Evolutionary conservation across 768 basidiomycete species (phyloP).

Genomic region (Ramaria rubella): DNA sequence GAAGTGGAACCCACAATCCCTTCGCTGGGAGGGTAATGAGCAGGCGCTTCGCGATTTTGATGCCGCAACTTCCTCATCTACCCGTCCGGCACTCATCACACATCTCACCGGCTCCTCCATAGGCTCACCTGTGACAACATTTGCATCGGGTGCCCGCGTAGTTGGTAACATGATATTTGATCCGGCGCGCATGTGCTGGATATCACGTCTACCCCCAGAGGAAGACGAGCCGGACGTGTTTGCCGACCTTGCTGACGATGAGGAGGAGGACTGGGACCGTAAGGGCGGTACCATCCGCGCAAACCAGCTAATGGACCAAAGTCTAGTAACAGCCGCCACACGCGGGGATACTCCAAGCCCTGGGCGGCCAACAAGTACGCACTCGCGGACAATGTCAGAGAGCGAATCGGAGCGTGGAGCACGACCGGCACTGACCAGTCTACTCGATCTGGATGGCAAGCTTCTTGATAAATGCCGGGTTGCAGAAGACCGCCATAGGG

Average conservation of each 20-base stretch:
- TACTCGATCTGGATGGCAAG: slow-evolving; percentile 68
- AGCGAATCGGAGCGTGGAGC: slow-evolving; percentile 76
- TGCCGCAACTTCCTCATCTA: slow-evolving; percentile 65
- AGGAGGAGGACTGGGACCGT: slow-evolving; percentile 63
- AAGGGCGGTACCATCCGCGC: slow-evolving; percentile 79
- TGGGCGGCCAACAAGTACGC: slow-evolving; percentile 32
- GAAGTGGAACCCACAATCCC: slow-evolving; percentile 89
- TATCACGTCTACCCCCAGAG: slow-evolving; percentile 76
- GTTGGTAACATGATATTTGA: slow-evolving; percentile 99
- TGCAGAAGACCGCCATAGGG: slow-evolving; percentile 77
- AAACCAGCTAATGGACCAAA: slow-evolving; percentile 17
- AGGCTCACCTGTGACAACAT: slow-evolving; percentile 65
- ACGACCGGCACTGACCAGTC: slow-evolving; percentile 55
- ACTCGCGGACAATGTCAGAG: slow-evolving; percentile 63
- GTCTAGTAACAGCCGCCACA: slow-evolving; percentile 18
- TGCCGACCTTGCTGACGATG: slow-evolving; percentile 86
- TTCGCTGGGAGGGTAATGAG: slow-evolving; percentile 98
- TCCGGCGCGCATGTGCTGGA: slow-evolving; percentile 91
- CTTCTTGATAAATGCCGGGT: slow-evolving; percentile 64
- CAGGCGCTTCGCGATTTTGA: slow-evolving; percentile 88
- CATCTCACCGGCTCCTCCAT: slow-evolving; percentile 86
- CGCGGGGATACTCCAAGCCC: slow-evolving; percentile 49
- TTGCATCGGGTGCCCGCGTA: slow-evolving; percentile 68
- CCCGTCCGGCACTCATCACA: slow-evolving; percentile 92
- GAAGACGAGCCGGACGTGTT: slow-evolving; percentile 97